Base-by-base conservation (phyloP, 2,329 filamentous ascomycete genomes). In the Davidsoniella australis region DNA sequence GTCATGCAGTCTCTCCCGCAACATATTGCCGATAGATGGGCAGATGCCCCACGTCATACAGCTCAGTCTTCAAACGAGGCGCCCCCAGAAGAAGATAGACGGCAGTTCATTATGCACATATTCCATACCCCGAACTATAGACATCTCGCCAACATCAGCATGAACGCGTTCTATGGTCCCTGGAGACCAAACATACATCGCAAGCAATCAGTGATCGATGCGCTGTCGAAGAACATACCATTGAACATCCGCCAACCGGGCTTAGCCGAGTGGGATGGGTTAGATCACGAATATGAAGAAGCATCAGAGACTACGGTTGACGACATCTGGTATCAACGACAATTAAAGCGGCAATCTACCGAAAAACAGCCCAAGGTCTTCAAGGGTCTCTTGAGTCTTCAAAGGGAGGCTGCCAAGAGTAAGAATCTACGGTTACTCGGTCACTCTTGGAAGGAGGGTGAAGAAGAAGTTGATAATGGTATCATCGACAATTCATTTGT, bases 201-300 rank as follows among this genome's bases (percentile, higher is more conserved):
- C 24, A 56, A 58, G 26, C 63, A 65, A 12, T 62, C 67, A 48
- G 56, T 64, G 20, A 61, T 62, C 7, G 58, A 59, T 16, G 63
- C 63, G 2, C 59, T 73, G 42, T 57, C 57, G 48, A 59, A 60
- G 26, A 62, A 63, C 2, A 57, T 72, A 20, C 70, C 69, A 0
- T 53, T 57, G 5, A 63, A 58, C 33, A 58, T 68, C 49, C 59
- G 60, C 14, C 56, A 59, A 7, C 59, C 59, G 6, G 69, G 66
- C 4, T 58, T 73, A 29, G 61, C 60, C 20, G 65, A 71, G 54
- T 73, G 70, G 70, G 61, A 62, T 45, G 55, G 56, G 8, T 57
- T 57, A 18, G 57, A 58, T 7, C 56, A 57, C 54, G 48, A 54
- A 41, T 53, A 56, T 24, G 54, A 55, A 40, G 54, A 55, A 16